Evolutionary conservation across 1,284 basidiomycete genomes (phyloP).

Genomic region (Ganoderma multipileum): DNA sequence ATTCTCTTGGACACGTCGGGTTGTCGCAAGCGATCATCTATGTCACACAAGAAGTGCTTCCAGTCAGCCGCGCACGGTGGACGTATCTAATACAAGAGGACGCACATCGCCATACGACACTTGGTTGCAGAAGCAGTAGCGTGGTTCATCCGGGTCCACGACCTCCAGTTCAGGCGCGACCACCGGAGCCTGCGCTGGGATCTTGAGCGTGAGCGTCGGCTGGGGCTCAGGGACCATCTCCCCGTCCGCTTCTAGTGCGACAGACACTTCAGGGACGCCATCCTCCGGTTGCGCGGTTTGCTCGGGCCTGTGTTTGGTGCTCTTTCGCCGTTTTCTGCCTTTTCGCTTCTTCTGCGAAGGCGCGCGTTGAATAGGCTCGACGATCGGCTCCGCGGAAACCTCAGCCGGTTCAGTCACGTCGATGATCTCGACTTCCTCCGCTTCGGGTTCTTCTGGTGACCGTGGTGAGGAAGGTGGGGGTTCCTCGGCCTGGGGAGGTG

Average conservation of each 20-base stretch:
- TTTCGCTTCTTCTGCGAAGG: slow-evolving; percentile 18
- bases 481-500: background rate
- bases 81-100: slow-evolving; percentile 24
- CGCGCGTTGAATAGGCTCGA: slow-evolving; percentile 7
- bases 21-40: slow-evolving; percentile 90
- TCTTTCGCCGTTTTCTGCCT: slow-evolving; percentile 25
- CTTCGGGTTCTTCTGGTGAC: background rate
- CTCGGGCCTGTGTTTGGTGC: slow-evolving; percentile 1
- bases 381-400: background rate
- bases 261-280: slow-evolving; percentile 2
- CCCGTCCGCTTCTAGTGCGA: slow-evolving; percentile 19
- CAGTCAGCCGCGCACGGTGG: slow-evolving; percentile 6
- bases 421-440: slow-evolving; percentile 16
- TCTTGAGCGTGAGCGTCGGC: slow-evolving; percentile 35
- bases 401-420: slow-evolving; percentile 11
- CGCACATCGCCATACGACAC: slow-evolving; percentile 79
- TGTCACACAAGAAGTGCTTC: background rate
- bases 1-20: slow-evolving; percentile 72
- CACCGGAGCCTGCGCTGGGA: slow-evolving; percentile 34
- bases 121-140: slow-evolving; percentile 81
- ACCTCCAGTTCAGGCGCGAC: slow-evolving; percentile 21
- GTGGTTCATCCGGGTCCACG: slow-evolving; percentile 56
- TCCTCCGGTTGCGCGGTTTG: slow-evolving; percentile 3
- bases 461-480: background rate
- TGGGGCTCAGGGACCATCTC: slow-evolving; percentile 11